Conservation (phyloP, 768 basidiomycete species). For the Dentipellis fragilis region DNA sequence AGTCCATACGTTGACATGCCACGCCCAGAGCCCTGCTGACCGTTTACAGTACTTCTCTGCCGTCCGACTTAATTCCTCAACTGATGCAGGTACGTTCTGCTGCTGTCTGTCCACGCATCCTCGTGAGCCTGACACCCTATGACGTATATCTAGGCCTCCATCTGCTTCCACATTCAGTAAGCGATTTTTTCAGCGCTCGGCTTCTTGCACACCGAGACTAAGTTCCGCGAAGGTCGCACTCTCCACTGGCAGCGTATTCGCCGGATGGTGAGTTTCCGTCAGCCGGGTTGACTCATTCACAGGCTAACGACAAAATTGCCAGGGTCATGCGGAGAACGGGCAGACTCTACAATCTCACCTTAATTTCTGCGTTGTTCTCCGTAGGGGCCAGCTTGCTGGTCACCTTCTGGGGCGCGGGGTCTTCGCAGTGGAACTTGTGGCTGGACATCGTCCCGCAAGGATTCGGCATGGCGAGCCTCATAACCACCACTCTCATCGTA, state of each 20-base stretch:
- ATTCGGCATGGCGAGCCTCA: constrained; percentile 75
- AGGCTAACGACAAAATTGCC: constrained; percentile 6
- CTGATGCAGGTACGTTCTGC: constrained; percentile 51
- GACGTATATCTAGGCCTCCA: constrained; percentile 51
- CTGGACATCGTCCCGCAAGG: constrained; percentile 72
- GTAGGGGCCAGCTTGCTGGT: constrained; percentile 53
- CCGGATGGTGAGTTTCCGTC: constrained; percentile 58
- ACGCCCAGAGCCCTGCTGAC: constrained; percentile 8
- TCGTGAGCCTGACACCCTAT: background rate
- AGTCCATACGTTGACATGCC: constrained; percentile 17
- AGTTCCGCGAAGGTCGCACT: constrained; percentile 50
- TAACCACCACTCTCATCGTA: constrained; percentile 82
- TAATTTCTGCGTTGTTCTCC: constrained; percentile 51
- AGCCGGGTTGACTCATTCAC: constrained; percentile 1
- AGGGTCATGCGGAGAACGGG: constrained; percentile 86
- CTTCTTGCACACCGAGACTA: constrained; percentile 8
- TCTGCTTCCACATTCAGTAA: constrained; percentile 82
- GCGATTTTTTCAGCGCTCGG: constrained; percentile 19
- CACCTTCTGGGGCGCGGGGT: constrained; percentile 54
- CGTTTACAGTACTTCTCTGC: constrained; percentile 66
- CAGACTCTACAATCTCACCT: constrained; percentile 69
- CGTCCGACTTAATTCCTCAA: constrained; percentile 58
- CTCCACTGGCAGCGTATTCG: constrained; percentile 75
- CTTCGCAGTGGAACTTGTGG: constrained; percentile 59
- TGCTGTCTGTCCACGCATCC: background rate